Evolutionary conservation across 176 grass and related monocot species (phyloP).

Genomic region (Bothriochloa decipiens): DNA sequence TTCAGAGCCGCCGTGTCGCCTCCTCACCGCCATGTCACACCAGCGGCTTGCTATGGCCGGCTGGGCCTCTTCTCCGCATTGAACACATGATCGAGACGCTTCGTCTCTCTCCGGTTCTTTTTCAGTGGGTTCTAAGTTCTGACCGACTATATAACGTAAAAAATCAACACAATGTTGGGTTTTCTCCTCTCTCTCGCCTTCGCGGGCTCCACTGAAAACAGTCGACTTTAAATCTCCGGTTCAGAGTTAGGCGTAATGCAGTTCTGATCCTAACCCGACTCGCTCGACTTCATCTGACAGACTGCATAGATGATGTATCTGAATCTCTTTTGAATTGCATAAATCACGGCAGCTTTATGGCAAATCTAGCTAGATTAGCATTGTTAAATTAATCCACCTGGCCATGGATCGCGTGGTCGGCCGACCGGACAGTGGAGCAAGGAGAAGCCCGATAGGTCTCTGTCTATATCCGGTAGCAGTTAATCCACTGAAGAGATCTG

Average conservation of each 20-base stretch:
- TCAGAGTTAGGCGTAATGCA: neutral
- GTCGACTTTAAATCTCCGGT: neutral
- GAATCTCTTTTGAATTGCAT: neutral
- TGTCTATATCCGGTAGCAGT: neutral
- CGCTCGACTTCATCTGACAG: neutral
- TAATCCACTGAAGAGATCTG: slow-evolving; percentile 8
- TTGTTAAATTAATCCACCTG: neutral
- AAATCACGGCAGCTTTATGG: neutral
- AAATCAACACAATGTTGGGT: too few relatives aligned
- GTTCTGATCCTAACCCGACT: neutral
- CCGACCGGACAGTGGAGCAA: neutral
- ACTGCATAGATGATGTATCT: neutral
- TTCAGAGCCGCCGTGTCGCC: neutral
- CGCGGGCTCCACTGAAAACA: slow-evolving; percentile 15
- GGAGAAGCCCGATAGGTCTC: neutral
- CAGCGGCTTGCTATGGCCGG: neutral
- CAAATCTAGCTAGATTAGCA: neutral
- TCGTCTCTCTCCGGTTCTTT: neutral
- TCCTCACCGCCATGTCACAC: neutral
- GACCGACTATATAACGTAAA: too few relatives aligned
- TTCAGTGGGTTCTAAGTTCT: neutral
- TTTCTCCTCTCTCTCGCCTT: neutral
- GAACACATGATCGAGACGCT: slow-evolving; percentile 43
- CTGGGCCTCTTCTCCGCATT: too few relatives aligned
- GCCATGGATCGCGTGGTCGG: neutral